Percentiles rank a stretch among this genome's conserved stretches.
These are phyloP conservation scores for Hyaloperonospora brassicae DNA, from an alignment of 352 stramenopile species.

Conservation along the genomic window DNA sequence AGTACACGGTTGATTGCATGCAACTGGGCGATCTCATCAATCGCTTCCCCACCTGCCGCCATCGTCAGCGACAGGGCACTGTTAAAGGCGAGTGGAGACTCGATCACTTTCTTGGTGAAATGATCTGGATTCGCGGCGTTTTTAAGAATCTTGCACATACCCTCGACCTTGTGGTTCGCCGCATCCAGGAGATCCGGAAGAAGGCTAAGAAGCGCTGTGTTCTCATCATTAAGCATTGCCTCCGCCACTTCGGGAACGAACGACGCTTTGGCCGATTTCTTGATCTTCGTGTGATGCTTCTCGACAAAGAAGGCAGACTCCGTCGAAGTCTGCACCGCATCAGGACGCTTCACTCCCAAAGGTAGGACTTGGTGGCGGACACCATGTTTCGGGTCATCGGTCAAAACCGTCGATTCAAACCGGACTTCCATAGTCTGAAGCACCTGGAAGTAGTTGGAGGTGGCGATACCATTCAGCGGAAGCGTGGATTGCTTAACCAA, in stretches of 20 bases:
- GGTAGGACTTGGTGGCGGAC: neutral
- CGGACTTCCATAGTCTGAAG: neutral
- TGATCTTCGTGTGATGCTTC: neutral
- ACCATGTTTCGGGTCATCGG: neutral
- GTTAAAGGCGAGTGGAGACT: neutral
- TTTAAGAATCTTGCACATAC: neutral
- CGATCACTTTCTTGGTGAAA: neutral
- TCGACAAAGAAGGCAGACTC: neutral
- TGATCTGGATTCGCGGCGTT: neutral
- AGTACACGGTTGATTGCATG: neutral
- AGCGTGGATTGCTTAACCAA: no score
- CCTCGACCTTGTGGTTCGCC: no score
- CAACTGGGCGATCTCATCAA: neutral
- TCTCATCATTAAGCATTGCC: no score
- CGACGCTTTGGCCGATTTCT: neutral
- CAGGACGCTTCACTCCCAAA: neutral
- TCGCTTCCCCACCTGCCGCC: neutral
- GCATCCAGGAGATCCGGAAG: no score
- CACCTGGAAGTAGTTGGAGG: neutral
- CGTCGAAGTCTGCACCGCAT: no score
- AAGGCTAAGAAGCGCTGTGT: no score
- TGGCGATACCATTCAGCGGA: neutral
- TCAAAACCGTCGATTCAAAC: neutral
- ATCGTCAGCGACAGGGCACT: neutral
- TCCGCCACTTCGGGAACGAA: no score